Evolutionary conservation across 108 stramenopile genomes (phyloP).

Genomic region (Skeletonema potamos): DNA sequence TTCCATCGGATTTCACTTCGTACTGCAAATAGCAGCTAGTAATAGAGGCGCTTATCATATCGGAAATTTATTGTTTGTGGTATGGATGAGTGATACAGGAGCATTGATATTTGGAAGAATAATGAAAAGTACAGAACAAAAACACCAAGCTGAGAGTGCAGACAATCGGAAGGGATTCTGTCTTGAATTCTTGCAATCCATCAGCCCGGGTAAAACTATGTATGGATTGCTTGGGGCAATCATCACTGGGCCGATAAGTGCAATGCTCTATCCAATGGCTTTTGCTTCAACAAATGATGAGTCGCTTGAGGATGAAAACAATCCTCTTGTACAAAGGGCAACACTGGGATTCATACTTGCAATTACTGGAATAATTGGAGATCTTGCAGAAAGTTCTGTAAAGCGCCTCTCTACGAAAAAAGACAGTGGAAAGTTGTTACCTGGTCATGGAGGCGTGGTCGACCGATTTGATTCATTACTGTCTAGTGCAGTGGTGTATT

Average conservation of each 20-base stretch:
- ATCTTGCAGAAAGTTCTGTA: conserved; percentile 75
- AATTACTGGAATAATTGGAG: conserved; percentile 69
- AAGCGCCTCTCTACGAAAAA: conserved; percentile 64
- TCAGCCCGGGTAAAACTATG: conserved; percentile 39
- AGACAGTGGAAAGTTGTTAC: conserved; percentile 72
- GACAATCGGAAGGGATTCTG: conserved; percentile 2
- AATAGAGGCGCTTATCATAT: conserved; percentile 50
- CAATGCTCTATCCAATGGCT: conserved; percentile 32
- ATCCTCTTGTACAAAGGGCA: conserved; percentile 14
- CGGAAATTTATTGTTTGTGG: conserved; percentile 58
- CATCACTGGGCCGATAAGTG: conserved; percentile 36
- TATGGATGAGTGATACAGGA: conserved; percentile 87
- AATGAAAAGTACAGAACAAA: conserved; percentile 18
- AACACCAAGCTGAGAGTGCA: not conserved
- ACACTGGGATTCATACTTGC: conserved; percentile 57
- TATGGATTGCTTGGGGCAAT: conserved; percentile 31
- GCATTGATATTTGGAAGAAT: conserved; percentile 65
- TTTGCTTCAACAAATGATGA: not conserved
- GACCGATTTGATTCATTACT: conserved; percentile 86
- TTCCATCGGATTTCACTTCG: conserved; percentile 61
- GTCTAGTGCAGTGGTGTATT: conserved; percentile 67
- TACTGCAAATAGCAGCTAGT: conserved; percentile 41
- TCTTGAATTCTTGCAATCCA: conserved; percentile 33
- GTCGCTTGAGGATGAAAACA: not conserved
- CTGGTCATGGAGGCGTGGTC: conserved; percentile 85